These are phyloP conservation scores for Globisporangium polare DNA, from an alignment of 352 stramenopile species.

Conservation along the genomic window DNA sequence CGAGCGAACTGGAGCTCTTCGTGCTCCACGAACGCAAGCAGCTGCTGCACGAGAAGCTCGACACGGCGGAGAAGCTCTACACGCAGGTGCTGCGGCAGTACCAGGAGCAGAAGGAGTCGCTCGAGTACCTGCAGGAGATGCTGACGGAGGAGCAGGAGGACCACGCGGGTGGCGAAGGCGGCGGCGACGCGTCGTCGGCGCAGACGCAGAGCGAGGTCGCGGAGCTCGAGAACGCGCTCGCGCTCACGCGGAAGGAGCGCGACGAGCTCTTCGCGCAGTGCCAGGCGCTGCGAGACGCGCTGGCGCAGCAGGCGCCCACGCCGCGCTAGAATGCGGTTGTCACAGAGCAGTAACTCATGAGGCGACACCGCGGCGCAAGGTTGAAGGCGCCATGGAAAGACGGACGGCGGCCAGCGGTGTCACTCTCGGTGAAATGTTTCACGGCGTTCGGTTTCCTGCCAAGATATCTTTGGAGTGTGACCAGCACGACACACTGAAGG, in stretches of 20 bases:
- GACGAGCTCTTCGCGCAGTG: constrained; percentile 65
- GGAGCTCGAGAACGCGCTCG: constrained; percentile 26
- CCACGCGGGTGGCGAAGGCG: constrained; percentile 18
- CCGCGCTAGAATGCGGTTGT: background rate
- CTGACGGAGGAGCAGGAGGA: constrained; percentile 46
- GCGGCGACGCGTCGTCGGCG: background rate
- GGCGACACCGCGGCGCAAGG: background rate
- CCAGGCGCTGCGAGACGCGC: constrained; percentile 46
- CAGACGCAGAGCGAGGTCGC: constrained; percentile 23
- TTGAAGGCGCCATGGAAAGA: background rate
- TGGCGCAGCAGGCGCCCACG: constrained; percentile 18
- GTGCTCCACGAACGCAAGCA: constrained; percentile 37
- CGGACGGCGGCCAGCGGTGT: background rate
- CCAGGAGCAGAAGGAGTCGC: constrained; percentile 56
- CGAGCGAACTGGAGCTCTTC: constrained; percentile 24
- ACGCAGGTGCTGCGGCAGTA: constrained; percentile 63
- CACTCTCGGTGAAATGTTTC: background rate
- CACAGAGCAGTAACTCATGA: too few species aligned
- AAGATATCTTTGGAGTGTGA: too few species aligned
- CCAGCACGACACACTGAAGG: too few species aligned
- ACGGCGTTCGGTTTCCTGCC: too few species aligned
- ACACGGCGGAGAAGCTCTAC: constrained; percentile 71
- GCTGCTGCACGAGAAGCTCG: constrained; percentile 54
- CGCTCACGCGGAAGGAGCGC: constrained; percentile 38
- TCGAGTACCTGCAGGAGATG: constrained; percentile 58